Evolutionary conservation across 2,329 filamentous ascomycete species (phyloP).

Genomic region (Paracamarosporium sp.): DNA sequence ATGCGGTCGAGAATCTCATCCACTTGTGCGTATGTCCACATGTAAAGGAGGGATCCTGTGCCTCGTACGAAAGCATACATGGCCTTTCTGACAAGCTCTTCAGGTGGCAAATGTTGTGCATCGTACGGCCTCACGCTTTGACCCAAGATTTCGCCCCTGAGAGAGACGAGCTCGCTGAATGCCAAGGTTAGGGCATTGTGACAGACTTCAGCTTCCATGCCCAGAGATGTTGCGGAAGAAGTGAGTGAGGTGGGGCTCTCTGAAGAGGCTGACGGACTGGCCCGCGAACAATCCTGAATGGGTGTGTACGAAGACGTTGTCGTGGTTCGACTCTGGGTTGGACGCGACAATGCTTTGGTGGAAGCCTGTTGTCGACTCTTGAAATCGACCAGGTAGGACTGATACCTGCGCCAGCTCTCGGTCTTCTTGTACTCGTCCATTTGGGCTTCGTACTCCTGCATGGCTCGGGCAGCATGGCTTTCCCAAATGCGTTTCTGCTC

Average conservation of each 20-base stretch:
- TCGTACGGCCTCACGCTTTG: slow-evolving; percentile 33
- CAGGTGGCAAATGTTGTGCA: slow-evolving; percentile 33
- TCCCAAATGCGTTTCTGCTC: slow-evolving; percentile 48
- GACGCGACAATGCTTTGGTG: slow-evolving; percentile 21
- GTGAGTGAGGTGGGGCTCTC: slow-evolving; percentile 35
- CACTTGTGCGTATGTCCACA: slow-evolving; percentile 40
- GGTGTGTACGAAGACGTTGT: slow-evolving; percentile 23
- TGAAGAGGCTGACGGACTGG: slow-evolving; percentile 34
- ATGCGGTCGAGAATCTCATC: slow-evolving; percentile 44
- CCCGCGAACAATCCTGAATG: not conserved
- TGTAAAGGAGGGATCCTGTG: slow-evolving; percentile 45
- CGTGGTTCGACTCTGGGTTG: slow-evolving; percentile 23
- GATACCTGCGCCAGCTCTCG: slow-evolving; percentile 44
- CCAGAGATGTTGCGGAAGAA: slow-evolving; percentile 20
- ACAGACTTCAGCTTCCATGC: slow-evolving; percentile 35
- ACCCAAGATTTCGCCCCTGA: slow-evolving; percentile 39
- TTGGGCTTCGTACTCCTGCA: slow-evolving; percentile 46
- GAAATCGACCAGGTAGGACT: slow-evolving; percentile 45
- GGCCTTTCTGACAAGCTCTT: slow-evolving; percentile 34
- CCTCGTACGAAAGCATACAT: slow-evolving; percentile 44
- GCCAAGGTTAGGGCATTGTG: slow-evolving; percentile 44
- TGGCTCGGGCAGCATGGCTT: slow-evolving; percentile 43
- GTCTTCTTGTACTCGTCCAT: slow-evolving; percentile 51
- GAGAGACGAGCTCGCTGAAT: slow-evolving; percentile 41
- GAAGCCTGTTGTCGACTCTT: slow-evolving; percentile 20